These are phyloP conservation scores for Fraxinus floribunda DNA, from an alignment of 305 asterid species.

Conservation along the genomic window DNA sequence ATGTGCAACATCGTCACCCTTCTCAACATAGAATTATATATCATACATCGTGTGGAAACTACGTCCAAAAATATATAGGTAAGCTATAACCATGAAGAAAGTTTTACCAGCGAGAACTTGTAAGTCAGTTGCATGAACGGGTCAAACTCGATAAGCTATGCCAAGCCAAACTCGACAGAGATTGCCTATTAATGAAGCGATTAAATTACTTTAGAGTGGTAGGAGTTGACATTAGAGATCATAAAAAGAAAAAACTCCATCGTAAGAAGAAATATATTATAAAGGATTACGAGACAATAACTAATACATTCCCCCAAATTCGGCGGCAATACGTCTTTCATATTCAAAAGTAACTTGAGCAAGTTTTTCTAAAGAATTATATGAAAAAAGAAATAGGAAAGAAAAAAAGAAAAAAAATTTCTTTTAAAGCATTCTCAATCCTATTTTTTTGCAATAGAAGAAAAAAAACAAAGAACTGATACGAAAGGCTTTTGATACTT, in stretches of 20 bases:
- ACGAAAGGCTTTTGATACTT: no score
- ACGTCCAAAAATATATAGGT: no score
- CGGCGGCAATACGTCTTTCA: constrained; percentile 89
- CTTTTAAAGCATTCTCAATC: no score
- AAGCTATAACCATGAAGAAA: no score
- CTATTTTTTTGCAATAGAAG: no score
- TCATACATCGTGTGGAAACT: no score
- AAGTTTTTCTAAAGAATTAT: constrained; percentile 52
- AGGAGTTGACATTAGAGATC: not conserved
- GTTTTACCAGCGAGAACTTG: no score
- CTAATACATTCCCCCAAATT: constrained; percentile 98
- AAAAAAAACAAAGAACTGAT: no score
- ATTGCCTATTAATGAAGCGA: not conserved
- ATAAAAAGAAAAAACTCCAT: not conserved
- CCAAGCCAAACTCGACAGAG: no score
- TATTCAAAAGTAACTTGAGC: constrained; percentile 92
- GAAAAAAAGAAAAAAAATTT: no score
- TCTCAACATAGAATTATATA: not conserved
- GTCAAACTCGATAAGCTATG: no score
- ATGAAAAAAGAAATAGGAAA: not conserved
- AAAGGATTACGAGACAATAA: constrained; percentile 28
- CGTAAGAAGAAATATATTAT: not conserved
- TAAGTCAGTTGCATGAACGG: no score
- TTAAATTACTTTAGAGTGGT: not conserved
- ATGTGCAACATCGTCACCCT: not conserved